phyloP scores from a whole-genome alignment of 768 basidiomycete genomes.

The Pisolithus albus region DNA sequence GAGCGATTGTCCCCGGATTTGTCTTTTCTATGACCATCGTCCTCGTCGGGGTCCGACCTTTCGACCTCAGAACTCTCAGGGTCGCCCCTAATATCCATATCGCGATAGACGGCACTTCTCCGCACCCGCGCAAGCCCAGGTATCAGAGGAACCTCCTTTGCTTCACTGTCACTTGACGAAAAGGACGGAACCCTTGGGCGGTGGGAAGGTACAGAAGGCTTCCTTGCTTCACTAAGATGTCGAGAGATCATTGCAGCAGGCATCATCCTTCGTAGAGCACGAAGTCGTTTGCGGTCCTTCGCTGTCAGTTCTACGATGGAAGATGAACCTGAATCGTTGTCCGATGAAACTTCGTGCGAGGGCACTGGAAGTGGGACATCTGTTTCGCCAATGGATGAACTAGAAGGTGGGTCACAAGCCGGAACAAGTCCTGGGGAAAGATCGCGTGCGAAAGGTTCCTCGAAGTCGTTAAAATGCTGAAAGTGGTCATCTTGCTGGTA shows the following conservation, averaged over 20 bases:
- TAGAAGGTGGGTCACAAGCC: slow-evolving; percentile 9
- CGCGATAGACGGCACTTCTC: slow-evolving; percentile 25
- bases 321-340: slow-evolving; percentile 11
- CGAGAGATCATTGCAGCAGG: slow-evolving; percentile 46
- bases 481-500: slow-evolving; percentile 13
- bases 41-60: slow-evolving; percentile 2
- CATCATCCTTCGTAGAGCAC: slow-evolving; percentile 43
- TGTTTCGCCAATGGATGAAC: slow-evolving; percentile 10
- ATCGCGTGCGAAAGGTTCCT: neutral
- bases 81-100: slow-evolving; percentile 50
- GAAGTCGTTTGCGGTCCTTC: slow-evolving; percentile 31
- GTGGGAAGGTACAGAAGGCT: slow-evolving; percentile 7
- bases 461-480: slow-evolving; percentile 8
- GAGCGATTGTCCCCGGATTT: slow-evolving; percentile 11
- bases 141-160: slow-evolving; percentile 34
- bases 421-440: slow-evolving; percentile 2
- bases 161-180: slow-evolving; percentile 24
- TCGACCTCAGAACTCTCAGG: slow-evolving; percentile 51
- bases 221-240: slow-evolving; percentile 16
- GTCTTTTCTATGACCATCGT: neutral
- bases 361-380: slow-evolving; percentile 10
- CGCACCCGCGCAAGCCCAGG: slow-evolving; percentile 49
- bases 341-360: slow-evolving; percentile 10
- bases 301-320: slow-evolving; percentile 15
- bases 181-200: slow-evolving; percentile 5